Base-by-base conservation (phyloP, 1,284 basidiomycete species). In the Blastosporella zonata region DNA sequence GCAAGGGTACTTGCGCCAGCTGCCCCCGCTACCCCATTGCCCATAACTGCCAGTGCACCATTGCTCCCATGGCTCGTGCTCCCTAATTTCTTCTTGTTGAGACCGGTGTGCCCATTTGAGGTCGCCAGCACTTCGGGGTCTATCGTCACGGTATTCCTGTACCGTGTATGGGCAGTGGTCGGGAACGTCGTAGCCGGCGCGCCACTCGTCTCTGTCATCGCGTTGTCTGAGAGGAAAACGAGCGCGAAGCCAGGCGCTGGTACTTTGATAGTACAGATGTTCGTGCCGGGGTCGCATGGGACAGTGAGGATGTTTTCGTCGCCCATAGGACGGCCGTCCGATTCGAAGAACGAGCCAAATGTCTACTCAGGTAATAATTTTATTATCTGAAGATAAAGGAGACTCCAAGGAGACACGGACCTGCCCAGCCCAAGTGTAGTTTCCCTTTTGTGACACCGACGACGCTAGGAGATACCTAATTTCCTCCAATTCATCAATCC, bases 371-470 rank as follows among this genome's bases (percentile, higher is more conserved):
- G 13, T 7, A 9, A 3, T 31, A 13, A 13, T 3, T n/a, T n/a
- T n/a, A 13, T 31, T 12, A 31, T 31, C 25, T 27, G 6, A 31
- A 31, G 13, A 34, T 18, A 15, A 3, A 12, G n/a, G 12, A 31
- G 17, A 34, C 6, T 2, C 13, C 29, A 10, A 7, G 8, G 13
- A 13, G n/a, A 55, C 64, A 37, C 25, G 25, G 46, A 75, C 76
- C 66, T 79, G 81, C 2, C 75, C 75, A 23, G 77, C 81, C 87
- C 87, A 91, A 0, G 81, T 85, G 57, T 87, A 81, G 62, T 87
- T 83, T 54, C 72, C 73, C 59, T 86, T 87, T 52, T 81, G 75
- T 2, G 77, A 68, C 1, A 87, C 81, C 0, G 71, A 77, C 0
- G 65, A 58, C 8, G 82, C 77, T 2, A 62, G 53, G 33, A 85